phyloP scores from a whole-genome alignment of 1,284 basidiomycete genomes.

The Exobasidium rhododendri region DNA sequence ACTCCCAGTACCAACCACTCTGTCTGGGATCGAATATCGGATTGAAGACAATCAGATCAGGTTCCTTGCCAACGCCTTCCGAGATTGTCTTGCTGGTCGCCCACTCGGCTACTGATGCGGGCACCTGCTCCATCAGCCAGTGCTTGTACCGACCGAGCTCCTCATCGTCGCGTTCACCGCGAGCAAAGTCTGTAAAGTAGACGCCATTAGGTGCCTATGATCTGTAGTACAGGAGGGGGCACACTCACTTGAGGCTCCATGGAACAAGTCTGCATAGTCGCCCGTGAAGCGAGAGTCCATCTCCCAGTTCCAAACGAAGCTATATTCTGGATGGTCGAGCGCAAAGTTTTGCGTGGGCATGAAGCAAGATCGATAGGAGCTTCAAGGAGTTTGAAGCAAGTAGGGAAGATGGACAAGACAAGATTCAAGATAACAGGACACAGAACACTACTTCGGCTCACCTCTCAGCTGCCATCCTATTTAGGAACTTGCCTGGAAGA shows the following conservation, averaged over 20 bases:
- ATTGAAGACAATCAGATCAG: slow-evolving; percentile 50
- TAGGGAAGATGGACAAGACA: too few relatives aligned
- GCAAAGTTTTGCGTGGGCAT: slow-evolving; percentile 53
- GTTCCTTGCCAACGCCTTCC: slow-evolving; percentile 41
- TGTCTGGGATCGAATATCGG: slow-evolving; percentile 52
- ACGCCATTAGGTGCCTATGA: too few relatives aligned
- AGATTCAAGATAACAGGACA: background rate
- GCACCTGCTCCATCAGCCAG: slow-evolving; percentile 48
- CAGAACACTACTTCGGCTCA: too few relatives aligned
- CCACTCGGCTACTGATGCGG: slow-evolving; percentile 43
- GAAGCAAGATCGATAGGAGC: slow-evolving; percentile 50
- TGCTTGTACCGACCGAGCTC: slow-evolving; percentile 33
- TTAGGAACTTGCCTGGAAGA: slow-evolving; percentile 45
- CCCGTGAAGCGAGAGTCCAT: slow-evolving; percentile 52
- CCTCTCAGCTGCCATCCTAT: slow-evolving; percentile 44
- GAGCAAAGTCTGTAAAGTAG: background rate
- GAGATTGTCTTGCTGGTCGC: slow-evolving; percentile 20
- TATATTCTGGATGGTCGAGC: slow-evolving; percentile 52
- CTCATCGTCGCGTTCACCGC: background rate
- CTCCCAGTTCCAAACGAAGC: slow-evolving; percentile 54
- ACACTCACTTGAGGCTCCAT: background rate
- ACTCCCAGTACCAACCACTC: slow-evolving; percentile 53
- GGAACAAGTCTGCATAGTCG: slow-evolving; percentile 48
- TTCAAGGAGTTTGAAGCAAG: too few relatives aligned
- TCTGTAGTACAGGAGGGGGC: too few relatives aligned